Evolutionary conservation across 306 rosid species (phyloP).

Genomic region (Myrica gale): DNA sequence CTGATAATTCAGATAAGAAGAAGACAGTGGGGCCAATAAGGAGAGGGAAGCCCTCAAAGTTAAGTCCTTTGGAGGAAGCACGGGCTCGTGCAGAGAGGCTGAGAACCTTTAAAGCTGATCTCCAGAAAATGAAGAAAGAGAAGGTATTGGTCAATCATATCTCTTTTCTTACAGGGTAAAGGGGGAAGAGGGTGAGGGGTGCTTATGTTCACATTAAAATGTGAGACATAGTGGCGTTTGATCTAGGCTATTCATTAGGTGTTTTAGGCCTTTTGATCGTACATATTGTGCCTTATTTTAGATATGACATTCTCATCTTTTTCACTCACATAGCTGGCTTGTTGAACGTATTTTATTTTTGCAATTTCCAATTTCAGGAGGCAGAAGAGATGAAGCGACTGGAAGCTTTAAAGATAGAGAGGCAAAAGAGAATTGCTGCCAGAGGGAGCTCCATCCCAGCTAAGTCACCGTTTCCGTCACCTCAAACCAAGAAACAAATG

Average conservation of each 20-base stretch:
- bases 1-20: conserved; percentile 53
- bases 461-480: conserved; percentile 47
- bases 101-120: conserved; percentile 89
- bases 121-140: conserved; percentile 95
- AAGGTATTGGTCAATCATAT: conserved; percentile 52
- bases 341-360: conserved; percentile 18
- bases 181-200: not conserved
- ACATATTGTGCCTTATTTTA: too few species aligned
- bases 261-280: too few species aligned
- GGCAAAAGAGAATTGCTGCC: conserved; percentile 96
- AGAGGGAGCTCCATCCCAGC: conserved; percentile 57
- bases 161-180: not conserved
- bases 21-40: conserved; percentile 79
- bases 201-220: not conserved
- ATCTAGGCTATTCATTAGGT: not conserved
- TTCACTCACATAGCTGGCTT: conserved; percentile 19
- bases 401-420: conserved; percentile 81
- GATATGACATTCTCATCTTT: not conserved
- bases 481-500: conserved; percentile 58
- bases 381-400: conserved; percentile 72
- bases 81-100: conserved; percentile 89
- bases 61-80: conserved; percentile 94
- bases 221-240: not conserved
- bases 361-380: conserved; percentile 48
- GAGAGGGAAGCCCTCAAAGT: conserved; percentile 76